phyloP scores from a whole-genome alignment of 164 flowering plant species.

The Kalanchoe fedtschenkoi region DNA sequence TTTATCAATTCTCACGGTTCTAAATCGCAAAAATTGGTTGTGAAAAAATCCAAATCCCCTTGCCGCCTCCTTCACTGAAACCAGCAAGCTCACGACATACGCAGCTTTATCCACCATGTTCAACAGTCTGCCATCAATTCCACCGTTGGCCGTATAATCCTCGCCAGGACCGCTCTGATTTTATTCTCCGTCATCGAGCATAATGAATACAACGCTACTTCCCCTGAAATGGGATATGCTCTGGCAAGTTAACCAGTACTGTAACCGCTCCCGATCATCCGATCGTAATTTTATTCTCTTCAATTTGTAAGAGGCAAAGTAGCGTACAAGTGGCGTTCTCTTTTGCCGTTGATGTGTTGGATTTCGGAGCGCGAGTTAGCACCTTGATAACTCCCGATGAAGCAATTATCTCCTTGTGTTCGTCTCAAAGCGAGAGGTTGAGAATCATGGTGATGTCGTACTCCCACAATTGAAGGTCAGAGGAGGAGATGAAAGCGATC shows the following conservation, averaged over 20 bases:
- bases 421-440: slow-evolving; percentile 69
- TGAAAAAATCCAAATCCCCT: too few species aligned
- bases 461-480: slow-evolving; percentile 59
- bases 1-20: too few species aligned
- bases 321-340: slow-evolving; percentile 93
- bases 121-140: slow-evolving; percentile 91
- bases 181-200: slow-evolving; percentile 71
- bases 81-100: too few species aligned
- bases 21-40: too few species aligned
- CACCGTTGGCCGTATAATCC: slow-evolving; percentile 63
- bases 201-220: slow-evolving; percentile 72
- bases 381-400: slow-evolving; percentile 68
- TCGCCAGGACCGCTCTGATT: slow-evolving; percentile 54
- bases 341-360: slow-evolving; percentile 58
- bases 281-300: slow-evolving; percentile 51
- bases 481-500: slow-evolving; percentile 41
- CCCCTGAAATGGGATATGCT: slow-evolving; percentile 50
- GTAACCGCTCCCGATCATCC: slow-evolving; percentile 89
- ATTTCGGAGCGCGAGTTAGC: slow-evolving; percentile 41
- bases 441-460: slow-evolving; percentile 73
- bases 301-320: slow-evolving; percentile 57
- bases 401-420: slow-evolving; percentile 55
- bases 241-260: slow-evolving; percentile 52
- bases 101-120: too few species aligned
- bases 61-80: too few species aligned